Conservation (phyloP, 257 asterid genomes). For the Knoxia roxburghii region DNA sequence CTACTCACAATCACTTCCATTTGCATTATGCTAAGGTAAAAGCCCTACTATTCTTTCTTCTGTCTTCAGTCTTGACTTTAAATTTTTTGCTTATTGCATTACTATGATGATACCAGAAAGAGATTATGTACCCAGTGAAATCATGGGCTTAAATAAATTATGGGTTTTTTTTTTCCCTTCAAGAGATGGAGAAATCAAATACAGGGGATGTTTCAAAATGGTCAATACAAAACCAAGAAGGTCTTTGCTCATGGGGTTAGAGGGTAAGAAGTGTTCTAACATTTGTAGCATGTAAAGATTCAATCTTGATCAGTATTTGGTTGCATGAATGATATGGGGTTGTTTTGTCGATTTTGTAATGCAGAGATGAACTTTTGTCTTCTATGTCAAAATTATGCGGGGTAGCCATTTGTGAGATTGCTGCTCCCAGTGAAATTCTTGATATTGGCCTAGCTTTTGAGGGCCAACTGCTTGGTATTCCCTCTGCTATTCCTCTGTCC, state of each 20-base stretch:
- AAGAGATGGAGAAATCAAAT: constrained; percentile 45
- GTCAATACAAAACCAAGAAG: constrained; percentile 27
- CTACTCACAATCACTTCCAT: constrained; percentile 21
- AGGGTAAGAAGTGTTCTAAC: constrained; percentile 21
- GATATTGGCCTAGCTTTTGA: constrained; percentile 31
- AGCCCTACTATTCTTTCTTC: constrained; percentile 4
- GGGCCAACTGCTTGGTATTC: constrained; percentile 25
- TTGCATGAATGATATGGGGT: not conserved
- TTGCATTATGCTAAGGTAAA: constrained; percentile 36
- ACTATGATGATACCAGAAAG: not conserved
- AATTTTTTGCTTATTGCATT: constrained; percentile 1
- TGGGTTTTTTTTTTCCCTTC: constrained; percentile 10
- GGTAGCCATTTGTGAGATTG: constrained; percentile 40
- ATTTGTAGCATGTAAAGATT: not conserved
- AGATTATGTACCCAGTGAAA: not conserved
- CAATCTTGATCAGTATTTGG: not conserved
- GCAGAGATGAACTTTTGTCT: constrained; percentile 47
- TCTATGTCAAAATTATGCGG: constrained; percentile 44
- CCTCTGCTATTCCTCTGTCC: constrained; percentile 5
- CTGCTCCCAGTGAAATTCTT: constrained; percentile 37
- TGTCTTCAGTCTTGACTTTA: not conserved
- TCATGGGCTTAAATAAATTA: constrained; percentile 8
- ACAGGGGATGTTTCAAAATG: constrained; percentile 39
- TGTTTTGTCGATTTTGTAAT: constrained; percentile 8
- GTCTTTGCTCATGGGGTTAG: constrained; percentile 50